Conservation (phyloP, 2,329 filamentous ascomycete genomes). For the Xylaria sp. region DNA sequence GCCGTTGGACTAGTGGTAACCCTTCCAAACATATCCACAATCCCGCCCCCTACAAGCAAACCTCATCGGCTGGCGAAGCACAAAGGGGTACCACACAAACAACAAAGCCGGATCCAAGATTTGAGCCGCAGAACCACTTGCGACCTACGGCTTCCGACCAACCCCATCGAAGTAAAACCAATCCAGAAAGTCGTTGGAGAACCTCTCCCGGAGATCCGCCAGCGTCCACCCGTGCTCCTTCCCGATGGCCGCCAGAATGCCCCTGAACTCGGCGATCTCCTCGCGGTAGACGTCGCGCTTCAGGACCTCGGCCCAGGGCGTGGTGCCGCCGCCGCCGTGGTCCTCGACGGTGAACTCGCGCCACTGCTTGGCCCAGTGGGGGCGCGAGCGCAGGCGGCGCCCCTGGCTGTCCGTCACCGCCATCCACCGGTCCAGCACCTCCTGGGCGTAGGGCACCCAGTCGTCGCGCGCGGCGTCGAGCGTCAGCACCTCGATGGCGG, state of each 20-base stretch:
- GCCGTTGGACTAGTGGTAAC: too few species aligned
- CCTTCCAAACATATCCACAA: too few species aligned
- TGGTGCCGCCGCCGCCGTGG: too few species aligned
- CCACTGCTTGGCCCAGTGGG: conserved; percentile 54
- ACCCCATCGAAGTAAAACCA: conserved; percentile 28
- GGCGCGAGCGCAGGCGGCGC: conserved; percentile 39
- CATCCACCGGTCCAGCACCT: conserved; percentile 47
- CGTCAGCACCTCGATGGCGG: conserved; percentile 47
- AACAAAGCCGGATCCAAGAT: neutral
- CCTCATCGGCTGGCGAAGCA: neutral
- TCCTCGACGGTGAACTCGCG: conserved; percentile 6
- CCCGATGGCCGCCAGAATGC: conserved; percentile 40
- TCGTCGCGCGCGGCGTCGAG: conserved; percentile 43
- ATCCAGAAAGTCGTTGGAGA: conserved; percentile 47
- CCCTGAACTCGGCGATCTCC: conserved; percentile 42
- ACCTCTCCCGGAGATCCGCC: conserved; percentile 41
- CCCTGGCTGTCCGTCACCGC: conserved; percentile 39
- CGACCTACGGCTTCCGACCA: too few species aligned
- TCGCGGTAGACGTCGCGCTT: conserved; percentile 44
- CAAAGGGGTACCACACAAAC: neutral
- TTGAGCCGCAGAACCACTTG: neutral
- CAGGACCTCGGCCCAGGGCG: conserved; percentile 16
- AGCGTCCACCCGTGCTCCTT: conserved; percentile 43
- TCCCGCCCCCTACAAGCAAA: too few species aligned
- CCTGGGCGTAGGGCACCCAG: conserved; percentile 46